These are phyloP conservation scores for Hordeum pubiflorum DNA, from an alignment of 202 grass and related monocot species.

Conservation along the genomic window DNA sequence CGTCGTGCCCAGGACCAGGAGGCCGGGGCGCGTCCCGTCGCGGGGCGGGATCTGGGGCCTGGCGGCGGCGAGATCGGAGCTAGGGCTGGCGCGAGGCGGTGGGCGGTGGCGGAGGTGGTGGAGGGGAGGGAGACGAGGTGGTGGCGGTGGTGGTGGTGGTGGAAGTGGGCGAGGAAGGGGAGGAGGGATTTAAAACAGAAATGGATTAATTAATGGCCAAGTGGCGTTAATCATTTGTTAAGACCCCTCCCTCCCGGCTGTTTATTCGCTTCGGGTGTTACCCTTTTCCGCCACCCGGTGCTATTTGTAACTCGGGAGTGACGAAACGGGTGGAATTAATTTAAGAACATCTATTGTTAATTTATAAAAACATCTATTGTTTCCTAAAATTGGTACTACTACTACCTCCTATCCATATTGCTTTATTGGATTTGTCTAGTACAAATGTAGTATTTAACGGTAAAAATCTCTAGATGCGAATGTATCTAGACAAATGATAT, in stretches of 20 bases:
- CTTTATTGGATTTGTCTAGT: too few species aligned
- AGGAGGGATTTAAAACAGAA: conserved; percentile 25
- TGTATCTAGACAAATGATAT: too few species aligned
- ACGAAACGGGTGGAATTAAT: too few species aligned
- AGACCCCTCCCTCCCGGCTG: background rate
- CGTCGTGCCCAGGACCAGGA: background rate
- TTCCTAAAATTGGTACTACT: too few species aligned
- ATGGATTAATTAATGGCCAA: conserved; percentile 27
- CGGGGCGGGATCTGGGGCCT: conserved; percentile 17
- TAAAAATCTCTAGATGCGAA: too few species aligned
- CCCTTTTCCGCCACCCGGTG: background rate
- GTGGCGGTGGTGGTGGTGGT: background rate
- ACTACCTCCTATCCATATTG: too few species aligned
- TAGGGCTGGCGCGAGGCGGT: conserved; percentile 19
- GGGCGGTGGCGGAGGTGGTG: conserved; percentile 14
- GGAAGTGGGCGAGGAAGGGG: conserved; percentile 26
- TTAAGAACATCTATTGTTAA: too few species aligned
- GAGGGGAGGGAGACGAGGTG: conserved; percentile 1
- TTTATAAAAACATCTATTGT: too few species aligned
- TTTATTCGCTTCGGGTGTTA: background rate
- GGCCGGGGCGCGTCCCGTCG: background rate
- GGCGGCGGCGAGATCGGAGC: conserved; percentile 22
- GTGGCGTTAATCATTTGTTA: conserved; percentile 24
- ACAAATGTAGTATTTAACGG: too few species aligned
- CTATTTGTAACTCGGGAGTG: too few species aligned